Evolutionary conservation across 768 basidiomycete genomes (phyloP).

Genomic region (Hericium coralloides): DNA sequence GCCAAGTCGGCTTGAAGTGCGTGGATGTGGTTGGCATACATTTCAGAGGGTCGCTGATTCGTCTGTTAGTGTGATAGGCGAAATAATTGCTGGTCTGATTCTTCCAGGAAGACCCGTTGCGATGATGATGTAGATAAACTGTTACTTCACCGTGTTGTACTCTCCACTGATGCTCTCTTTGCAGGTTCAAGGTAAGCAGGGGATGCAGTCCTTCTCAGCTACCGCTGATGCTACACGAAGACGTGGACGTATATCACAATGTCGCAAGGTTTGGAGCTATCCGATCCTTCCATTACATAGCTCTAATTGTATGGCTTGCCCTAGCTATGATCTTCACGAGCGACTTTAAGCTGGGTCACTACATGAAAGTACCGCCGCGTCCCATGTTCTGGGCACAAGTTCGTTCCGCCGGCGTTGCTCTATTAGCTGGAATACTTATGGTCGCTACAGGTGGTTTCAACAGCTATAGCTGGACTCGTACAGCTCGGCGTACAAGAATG

Average conservation of each 20-base stretch:
- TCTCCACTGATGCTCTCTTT: not conserved
- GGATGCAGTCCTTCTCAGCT: not conserved
- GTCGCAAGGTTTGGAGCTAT: conserved; percentile 26
- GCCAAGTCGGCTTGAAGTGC: conserved; percentile 51
- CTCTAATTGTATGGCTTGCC: conserved; percentile 8
- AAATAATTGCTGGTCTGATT: conserved; percentile 56
- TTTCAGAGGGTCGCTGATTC: not conserved
- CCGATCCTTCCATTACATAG: not conserved
- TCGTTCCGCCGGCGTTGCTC: conserved; percentile 27
- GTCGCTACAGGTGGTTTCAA: conserved; percentile 19
- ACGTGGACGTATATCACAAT: conserved; percentile 61
- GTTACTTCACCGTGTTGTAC: not conserved
- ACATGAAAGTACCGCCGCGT: conserved; percentile 57
- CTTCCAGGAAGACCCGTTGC: conserved; percentile 58
- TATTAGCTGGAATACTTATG: conserved; percentile 38
- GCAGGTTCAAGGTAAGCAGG: conserved; percentile 7
- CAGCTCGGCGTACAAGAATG: conserved; percentile 56
- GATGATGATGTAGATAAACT: conserved; percentile 63
- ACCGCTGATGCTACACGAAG: conserved; percentile 18
- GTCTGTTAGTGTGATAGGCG: conserved; percentile 50
- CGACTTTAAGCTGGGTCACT: conserved; percentile 71
- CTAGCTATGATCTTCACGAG: conserved; percentile 55
- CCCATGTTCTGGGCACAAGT: conserved; percentile 47
- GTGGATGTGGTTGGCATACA: conserved; percentile 9
- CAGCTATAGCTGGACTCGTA: conserved; percentile 50